Evolutionary conservation across 345 rosid species (phyloP).

Genomic region (Gossypium raimondii): DNA sequence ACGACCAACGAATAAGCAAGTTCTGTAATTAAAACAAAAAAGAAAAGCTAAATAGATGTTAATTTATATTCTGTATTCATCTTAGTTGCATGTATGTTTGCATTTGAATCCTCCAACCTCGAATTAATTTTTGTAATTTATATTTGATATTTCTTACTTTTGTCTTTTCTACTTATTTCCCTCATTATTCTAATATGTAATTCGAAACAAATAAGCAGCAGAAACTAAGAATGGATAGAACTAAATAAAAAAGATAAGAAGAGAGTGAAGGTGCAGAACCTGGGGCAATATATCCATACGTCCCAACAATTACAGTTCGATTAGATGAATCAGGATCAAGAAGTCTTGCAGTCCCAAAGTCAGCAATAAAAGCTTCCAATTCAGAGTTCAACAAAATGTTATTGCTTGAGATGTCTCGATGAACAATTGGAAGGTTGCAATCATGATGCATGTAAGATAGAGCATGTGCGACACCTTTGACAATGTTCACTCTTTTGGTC

Average conservation of each 20-base stretch:
- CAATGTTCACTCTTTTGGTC: constrained; percentile 13
- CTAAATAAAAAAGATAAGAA: not conserved
- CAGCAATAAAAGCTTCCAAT: constrained; percentile 9
- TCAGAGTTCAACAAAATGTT: constrained; percentile 7
- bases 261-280: not conserved
- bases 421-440: constrained; percentile 16
- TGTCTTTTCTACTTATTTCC: not conserved
- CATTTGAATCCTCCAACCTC: not conserved
- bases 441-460: constrained; percentile 20
- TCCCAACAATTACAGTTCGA: not conserved
- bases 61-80: too few relatives aligned
- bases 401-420: constrained; percentile 22
- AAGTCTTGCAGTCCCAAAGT: constrained; percentile 21
- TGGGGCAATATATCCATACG: constrained; percentile 19
- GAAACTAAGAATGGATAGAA: not conserved
- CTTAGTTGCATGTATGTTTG: too few relatives aligned
- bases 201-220: too few relatives aligned
- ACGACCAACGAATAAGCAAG: too few relatives aligned
- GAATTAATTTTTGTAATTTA: not conserved
- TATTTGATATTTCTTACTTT: not conserved
- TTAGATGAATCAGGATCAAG: constrained; percentile 10
- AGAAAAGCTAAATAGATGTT: too few relatives aligned
- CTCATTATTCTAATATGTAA: too few relatives aligned
- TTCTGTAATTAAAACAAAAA: too few relatives aligned
- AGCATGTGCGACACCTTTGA: not conserved